Conservation (phyloP, 1,139 yeast genomes). For the Diutina ranongensis region DNA sequence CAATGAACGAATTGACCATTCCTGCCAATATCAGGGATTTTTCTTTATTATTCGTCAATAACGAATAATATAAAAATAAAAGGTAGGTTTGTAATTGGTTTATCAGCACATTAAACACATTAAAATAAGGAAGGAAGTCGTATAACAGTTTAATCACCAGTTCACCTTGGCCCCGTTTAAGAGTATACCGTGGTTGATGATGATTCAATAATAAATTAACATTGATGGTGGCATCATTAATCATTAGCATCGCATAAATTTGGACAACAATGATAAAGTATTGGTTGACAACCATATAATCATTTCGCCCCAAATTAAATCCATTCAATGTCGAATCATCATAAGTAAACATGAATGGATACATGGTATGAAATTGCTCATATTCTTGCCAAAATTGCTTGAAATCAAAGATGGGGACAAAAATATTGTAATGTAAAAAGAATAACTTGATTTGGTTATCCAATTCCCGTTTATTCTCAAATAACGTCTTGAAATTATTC, state of each 20-base stretch:
- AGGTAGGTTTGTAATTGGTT: conserved; percentile 32
- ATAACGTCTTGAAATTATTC: conserved; percentile 35
- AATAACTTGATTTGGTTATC: conserved; percentile 43
- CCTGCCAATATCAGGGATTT: conserved; percentile 33
- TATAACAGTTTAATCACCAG: conserved; percentile 26
- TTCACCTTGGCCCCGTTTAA: conserved; percentile 11
- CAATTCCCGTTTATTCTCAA: conserved; percentile 31
- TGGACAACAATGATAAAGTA: conserved; percentile 38
- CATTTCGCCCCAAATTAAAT: conserved; percentile 34
- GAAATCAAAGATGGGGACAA: conserved; percentile 54
- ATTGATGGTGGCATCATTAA: conserved; percentile 35
- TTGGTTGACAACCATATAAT: conserved; percentile 39
- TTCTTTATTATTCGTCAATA: conserved; percentile 35
- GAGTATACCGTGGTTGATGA: conserved; percentile 23
- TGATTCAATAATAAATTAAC: conserved; percentile 31
- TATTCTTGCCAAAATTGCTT: conserved; percentile 45
- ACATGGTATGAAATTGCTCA: conserved; percentile 46
- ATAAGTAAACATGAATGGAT: conserved; percentile 39
- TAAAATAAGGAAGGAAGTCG: conserved; percentile 36
- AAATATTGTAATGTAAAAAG: conserved; percentile 44
- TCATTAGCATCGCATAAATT: conserved; percentile 35
- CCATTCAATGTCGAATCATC: conserved; percentile 40
- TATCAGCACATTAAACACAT: conserved; percentile 32
- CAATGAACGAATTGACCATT: conserved; percentile 34
- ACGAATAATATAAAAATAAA: conserved; percentile 30